phyloP scores from a whole-genome alignment of 164 flowering plant genomes.

The Saururus chinensis region DNA sequence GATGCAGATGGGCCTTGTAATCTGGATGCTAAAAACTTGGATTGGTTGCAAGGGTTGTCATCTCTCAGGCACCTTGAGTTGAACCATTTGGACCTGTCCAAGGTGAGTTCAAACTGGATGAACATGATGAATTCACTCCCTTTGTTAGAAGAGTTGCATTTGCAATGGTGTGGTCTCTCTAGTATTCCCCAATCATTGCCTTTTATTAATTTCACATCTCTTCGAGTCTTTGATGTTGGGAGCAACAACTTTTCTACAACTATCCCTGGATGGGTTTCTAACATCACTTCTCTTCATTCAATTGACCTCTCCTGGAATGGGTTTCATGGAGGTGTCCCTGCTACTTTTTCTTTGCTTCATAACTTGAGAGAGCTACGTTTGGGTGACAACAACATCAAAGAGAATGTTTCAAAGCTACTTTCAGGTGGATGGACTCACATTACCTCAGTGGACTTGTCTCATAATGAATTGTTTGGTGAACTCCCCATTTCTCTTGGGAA shows the following conservation, averaged over 20 bases:
- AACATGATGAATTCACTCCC: conserved; percentile 6
- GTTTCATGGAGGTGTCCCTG: no score
- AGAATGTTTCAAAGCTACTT: neutral
- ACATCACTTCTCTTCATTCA: no score
- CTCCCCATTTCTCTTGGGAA: neutral
- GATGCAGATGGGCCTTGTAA: neutral
- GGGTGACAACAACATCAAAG: no score
- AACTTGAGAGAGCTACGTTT: no score
- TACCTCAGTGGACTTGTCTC: neutral
- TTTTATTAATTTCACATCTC: no score
- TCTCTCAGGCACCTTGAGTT: neutral
- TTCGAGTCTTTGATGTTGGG: no score
- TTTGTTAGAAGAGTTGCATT: conserved; percentile 3
- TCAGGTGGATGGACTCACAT: neutral
- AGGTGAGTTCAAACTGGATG: conserved; percentile 1
- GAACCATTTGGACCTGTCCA: neutral
- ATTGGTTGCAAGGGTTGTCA: neutral
- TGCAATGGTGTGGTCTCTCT: no score
- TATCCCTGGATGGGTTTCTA: no score
- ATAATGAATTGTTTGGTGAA: neutral
- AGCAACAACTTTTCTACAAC: no score
- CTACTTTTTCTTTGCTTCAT: no score
- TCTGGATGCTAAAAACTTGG: neutral
- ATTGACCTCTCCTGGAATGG: no score
- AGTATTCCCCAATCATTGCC: no score